Conservation (phyloP, 139 green algal genomes). For the Chlorella sp. region DNA sequence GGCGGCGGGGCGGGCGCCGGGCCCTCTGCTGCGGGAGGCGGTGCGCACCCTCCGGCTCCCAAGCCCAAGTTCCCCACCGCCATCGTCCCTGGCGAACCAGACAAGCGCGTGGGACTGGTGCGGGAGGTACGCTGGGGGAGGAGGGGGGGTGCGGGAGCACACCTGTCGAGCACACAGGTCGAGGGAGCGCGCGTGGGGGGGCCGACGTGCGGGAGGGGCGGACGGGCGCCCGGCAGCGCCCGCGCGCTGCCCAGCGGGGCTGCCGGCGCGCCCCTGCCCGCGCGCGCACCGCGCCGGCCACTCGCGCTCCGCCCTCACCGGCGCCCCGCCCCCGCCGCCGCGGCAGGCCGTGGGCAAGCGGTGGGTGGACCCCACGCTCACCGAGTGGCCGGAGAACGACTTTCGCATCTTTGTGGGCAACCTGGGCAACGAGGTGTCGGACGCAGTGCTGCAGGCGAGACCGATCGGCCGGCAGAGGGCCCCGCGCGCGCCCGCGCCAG, state of each 20-base stretch:
- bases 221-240: background rate
- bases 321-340: background rate
- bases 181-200: too few relatives aligned
- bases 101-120: too few relatives aligned
- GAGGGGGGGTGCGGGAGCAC: too few relatives aligned
- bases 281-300: background rate
- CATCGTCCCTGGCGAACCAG: too few relatives aligned
- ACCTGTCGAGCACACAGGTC: too few relatives aligned
- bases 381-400: slow-evolving; percentile 94
- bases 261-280: background rate
- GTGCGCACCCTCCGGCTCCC: background rate
- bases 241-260: background rate
- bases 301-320: background rate
- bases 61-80: too few relatives aligned
- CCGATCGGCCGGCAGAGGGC: too few relatives aligned
- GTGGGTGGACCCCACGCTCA: slow-evolving; percentile 79
- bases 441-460: slow-evolving; percentile 89
- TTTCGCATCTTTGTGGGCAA: slow-evolving; percentile 97
- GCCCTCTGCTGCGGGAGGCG: too few relatives aligned
- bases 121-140: too few relatives aligned
- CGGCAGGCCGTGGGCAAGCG: slow-evolving; percentile 59
- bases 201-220: too few relatives aligned
- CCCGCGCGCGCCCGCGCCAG: too few relatives aligned
- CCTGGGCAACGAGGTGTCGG: slow-evolving; percentile 92
- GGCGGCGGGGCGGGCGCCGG: background rate